Evolutionary conservation across 1,284 basidiomycete genomes (phyloP), one percentile per base, ranked within the genome.

Genomic region (Irpex sp.): DNA sequence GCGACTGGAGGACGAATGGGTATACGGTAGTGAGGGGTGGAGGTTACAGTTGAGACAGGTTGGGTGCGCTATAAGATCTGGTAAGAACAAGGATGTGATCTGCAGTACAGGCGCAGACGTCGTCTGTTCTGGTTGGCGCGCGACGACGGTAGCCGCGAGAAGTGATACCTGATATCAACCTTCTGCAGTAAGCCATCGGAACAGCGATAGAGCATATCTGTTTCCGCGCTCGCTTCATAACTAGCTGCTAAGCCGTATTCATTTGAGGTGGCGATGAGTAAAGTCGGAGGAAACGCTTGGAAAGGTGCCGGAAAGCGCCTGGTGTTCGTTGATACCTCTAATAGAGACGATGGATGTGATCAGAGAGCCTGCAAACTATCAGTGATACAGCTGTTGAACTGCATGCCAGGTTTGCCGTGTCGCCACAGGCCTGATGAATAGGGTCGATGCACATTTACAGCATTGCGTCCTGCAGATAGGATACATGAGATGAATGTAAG

Each of bases 121-220:
- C 19, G 11, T n/a, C 15, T 19, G 15, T n/a, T 21, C 15, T 9
- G 54, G 21, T 56, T 56, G 54, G 54, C 54, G 54, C 54, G 54
- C 54, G 54, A 56, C 54, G 34, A 56, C 54, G 49, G 49, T 52
- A 52, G 49, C 49, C 49, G 49, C 49, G 54, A 56, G 21, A 36
- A 56, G 54, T 56, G 54, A 34, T 26, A 44, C 40, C 15, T 44
- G 40, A 44, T 44, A 44, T 44, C 40, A 44, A 44, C 40, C 15
- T 44, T 44, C 11, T 44, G 40, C 40, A 44, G 40, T 44, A 44
- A 44, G 15, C 40, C 40, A 44, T 44, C 40, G 40, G 40, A 44
- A 44, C 26, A 26, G 26, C 40, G 40, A 44, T 44, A 44, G 40
- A 44, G 15, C 26, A 44, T 44, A 15, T 9, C 4, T 15, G 40